Evolutionary conservation across 2,329 filamentous ascomycete genomes (phyloP).

Genomic region (Colletotrichum spinosum): DNA sequence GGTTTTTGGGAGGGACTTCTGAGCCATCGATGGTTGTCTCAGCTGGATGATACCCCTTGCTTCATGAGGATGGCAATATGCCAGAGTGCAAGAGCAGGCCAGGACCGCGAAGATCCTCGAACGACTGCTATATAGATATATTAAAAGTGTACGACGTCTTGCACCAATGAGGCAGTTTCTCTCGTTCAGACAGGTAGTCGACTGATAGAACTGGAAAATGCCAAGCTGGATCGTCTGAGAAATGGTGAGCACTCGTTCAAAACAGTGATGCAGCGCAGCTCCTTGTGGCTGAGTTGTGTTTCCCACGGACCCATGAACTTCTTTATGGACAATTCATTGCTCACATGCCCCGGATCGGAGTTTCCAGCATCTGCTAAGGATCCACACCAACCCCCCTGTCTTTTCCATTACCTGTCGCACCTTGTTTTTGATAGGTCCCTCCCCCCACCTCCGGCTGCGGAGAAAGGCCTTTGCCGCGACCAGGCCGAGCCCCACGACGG

Average conservation of each 20-base stretch:
- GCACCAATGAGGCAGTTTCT: too few relatives aligned
- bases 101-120: not conserved
- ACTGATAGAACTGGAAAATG: too few relatives aligned
- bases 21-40: not conserved
- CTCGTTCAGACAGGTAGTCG: too few relatives aligned
- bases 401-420: not conserved
- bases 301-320: slow-evolving; percentile 16
- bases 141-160: too few relatives aligned
- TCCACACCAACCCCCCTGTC: slow-evolving; percentile 18
- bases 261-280: not conserved
- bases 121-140: too few relatives aligned
- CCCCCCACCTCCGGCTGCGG: slow-evolving; percentile 36
- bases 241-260: too few relatives aligned
- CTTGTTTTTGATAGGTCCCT: slow-evolving; percentile 17
- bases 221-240: not conserved
- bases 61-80: slow-evolving; percentile 5
- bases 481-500: slow-evolving; percentile 29
- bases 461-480: slow-evolving; percentile 29
- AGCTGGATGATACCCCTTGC: slow-evolving; percentile 27
- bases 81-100: not conserved
- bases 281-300: slow-evolving; percentile 12
- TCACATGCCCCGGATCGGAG: slow-evolving; percentile 31
- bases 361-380: slow-evolving; percentile 6
- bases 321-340: not conserved
- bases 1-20: too few relatives aligned